Evolutionary conservation across 352 stramenopile species (phyloP), one percentile per base, ranked within the genome.

Genomic region (Globisporangium alternatum): DNA sequence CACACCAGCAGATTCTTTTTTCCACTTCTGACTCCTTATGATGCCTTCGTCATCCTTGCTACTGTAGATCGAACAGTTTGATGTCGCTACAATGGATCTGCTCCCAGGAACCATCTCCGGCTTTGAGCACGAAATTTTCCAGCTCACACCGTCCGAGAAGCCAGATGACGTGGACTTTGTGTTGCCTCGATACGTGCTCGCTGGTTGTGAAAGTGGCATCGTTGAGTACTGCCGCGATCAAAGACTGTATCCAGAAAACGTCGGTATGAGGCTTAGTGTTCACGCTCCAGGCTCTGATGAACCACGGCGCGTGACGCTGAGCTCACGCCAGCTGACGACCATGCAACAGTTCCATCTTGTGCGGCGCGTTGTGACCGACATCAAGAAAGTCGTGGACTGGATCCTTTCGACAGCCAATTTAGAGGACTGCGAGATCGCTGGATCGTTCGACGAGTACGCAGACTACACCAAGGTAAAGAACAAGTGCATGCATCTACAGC

Each of bases 101-200:
- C 25, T 55, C 13, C 48, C 48, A 22, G 48, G 48, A 22, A 55
- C 48, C 12, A 37, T 55, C 13, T 55, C 48, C 8, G 48, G 48
- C 13, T 55, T 55, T 33, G 30, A 33, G 13, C 48, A 33, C 13
- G 25, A 37, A 8, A 5, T 37, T 21, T 10, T 55, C 25, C 25
- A 55, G 13, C 48, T 55, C 22, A 31, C 25, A 4, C 25, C 25
- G 25, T 19, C 48, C 48, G 13, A 37, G 13, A 55, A 55, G 48
- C 25, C 25, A 37, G 48, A 37, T n/a, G 48, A 55, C 25, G 48
- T 55, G 22, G 25, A 55, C 22, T 55, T 54, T 55, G 48, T 55
- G 22, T 21, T 55, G 25, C 48, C 48, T n/a, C 48, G 48, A 33
- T 55, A 55, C 48, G 48, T 55, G 25, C 7, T 37, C 13, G 17